phyloP scores from a whole-genome alignment of 768 basidiomycete species.

The Asterophora lycoperdoides region DNA sequence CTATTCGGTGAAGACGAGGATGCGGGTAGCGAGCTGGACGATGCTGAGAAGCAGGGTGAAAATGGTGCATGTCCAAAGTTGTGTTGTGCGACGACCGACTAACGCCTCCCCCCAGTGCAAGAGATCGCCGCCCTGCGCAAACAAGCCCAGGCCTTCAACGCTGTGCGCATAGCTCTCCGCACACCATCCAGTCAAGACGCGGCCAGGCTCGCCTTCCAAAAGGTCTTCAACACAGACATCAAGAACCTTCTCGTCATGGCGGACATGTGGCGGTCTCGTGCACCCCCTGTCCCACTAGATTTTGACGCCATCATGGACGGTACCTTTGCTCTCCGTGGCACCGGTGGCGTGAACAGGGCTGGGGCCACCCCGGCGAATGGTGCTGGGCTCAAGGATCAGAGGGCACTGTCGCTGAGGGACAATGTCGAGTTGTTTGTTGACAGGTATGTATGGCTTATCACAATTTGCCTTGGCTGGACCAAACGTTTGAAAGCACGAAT shows the following conservation, averaged over 20 bases:
- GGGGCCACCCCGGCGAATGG: slow-evolving; percentile 27
- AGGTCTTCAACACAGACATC: slow-evolving; percentile 90
- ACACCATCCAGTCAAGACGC: slow-evolving; percentile 42
- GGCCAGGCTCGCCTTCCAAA: slow-evolving; percentile 74
- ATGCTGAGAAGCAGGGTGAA: slow-evolving; percentile 90
- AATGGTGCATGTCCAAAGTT: slow-evolving; percentile 56
- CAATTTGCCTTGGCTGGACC: not conserved
- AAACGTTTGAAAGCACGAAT: slow-evolving; percentile 56
- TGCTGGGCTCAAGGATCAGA: slow-evolving; percentile 73
- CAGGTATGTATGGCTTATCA: slow-evolving; percentile 46
- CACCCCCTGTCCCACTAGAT: slow-evolving; percentile 81
- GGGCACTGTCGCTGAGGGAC: slow-evolving; percentile 69
- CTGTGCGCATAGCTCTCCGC: slow-evolving; percentile 69
- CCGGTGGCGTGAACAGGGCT: slow-evolving; percentile 11
- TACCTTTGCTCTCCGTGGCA: slow-evolving; percentile 44
- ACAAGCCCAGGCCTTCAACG: slow-evolving; percentile 84
- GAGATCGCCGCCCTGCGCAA: slow-evolving; percentile 89
- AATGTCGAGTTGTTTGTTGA: slow-evolving; percentile 80
- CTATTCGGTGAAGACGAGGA: slow-evolving; percentile 93
- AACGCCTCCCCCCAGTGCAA: slow-evolving; percentile 47
- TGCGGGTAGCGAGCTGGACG: slow-evolving; percentile 77
- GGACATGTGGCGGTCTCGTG: slow-evolving; percentile 94
- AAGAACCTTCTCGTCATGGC: slow-evolving; percentile 85
- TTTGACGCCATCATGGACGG: slow-evolving; percentile 71
- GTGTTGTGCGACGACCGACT: slow-evolving; percentile 1